Evolutionary conservation across 2,329 filamentous ascomycete genomes (phyloP).

Genomic region (Venturia nashicola): DNA sequence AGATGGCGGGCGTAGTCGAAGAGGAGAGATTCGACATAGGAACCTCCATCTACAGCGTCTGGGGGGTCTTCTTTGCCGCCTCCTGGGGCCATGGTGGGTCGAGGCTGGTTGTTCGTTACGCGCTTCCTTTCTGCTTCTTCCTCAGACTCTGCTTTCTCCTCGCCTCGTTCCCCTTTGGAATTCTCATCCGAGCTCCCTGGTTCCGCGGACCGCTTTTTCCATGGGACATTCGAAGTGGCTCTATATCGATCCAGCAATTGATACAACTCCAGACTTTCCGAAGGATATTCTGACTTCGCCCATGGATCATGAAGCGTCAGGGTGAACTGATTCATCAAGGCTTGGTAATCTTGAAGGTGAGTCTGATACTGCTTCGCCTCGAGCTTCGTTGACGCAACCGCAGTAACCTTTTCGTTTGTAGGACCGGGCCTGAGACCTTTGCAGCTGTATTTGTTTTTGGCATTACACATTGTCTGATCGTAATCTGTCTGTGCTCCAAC

Average conservation of each 20-base stretch:
- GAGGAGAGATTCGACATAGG: conserved; percentile 40
- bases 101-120: neutral
- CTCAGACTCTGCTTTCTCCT: neutral
- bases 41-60: conserved; percentile 25
- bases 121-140: neutral
- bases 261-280: conserved; percentile 27
- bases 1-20: conserved; percentile 44
- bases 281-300: conserved; percentile 16
- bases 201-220: neutral
- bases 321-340: conserved; percentile 27
- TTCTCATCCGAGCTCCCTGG: neutral
- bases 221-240: conserved; percentile 9
- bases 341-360: conserved; percentile 31
- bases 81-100: neutral
- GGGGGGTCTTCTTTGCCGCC: neutral
- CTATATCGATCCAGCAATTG: conserved; percentile 20
- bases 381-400: conserved; percentile 22
- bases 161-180: neutral
- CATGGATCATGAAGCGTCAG: conserved; percentile 34
- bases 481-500: conserved; percentile 37
- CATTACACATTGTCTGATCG: conserved; percentile 37
- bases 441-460: conserved; percentile 33
- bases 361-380: conserved; percentile 20
- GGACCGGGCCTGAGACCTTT: conserved; percentile 33
- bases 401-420: conserved; percentile 24